A percentile compares a stretch with the other conserved stretches of the same genome.
Evolutionary conservation across 2,329 filamentous ascomycete species (phyloP).

Genomic region (Neonectria neomacrospora): DNA sequence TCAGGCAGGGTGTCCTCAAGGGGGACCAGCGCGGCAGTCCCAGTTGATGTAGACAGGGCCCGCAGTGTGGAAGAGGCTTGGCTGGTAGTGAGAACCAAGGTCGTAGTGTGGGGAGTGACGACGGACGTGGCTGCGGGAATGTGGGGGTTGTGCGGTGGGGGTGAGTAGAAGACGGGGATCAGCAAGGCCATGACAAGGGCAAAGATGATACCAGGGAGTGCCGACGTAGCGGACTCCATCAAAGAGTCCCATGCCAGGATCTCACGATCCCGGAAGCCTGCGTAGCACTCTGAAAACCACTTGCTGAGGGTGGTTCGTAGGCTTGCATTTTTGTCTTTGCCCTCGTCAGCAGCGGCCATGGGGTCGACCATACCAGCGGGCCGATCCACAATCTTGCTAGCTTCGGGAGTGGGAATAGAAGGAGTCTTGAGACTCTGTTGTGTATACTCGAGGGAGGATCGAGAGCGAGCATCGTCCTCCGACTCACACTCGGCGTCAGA

Average conservation of each 20-base stretch:
- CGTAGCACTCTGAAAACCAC: conserved; percentile 29
- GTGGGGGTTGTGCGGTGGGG: conserved; percentile 39
- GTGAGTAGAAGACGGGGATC: conserved; percentile 46
- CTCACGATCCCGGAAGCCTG: conserved; percentile 28
- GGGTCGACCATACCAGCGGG: conserved; percentile 16
- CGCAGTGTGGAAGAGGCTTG: conserved; percentile 31
- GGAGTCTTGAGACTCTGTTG: conserved; percentile 60
- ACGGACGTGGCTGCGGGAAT: conserved; percentile 41
- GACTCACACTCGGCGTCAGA: conserved; percentile 49
- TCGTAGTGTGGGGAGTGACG: conserved; percentile 41
- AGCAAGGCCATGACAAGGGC: conserved; percentile 38
- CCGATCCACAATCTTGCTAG: conserved; percentile 44
- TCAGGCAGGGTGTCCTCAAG: conserved; percentile 45
- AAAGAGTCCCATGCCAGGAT: conserved; percentile 30
- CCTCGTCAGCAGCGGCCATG: conserved; percentile 19
- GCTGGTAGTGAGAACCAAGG: conserved; percentile 32
- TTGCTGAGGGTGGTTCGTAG: conserved; percentile 25
- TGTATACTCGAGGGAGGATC: conserved; percentile 60
- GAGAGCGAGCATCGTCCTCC: conserved; percentile 55
- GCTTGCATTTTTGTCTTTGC: conserved; percentile 24
- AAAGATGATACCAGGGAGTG: conserved; percentile 43
- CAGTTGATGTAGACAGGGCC: conserved; percentile 31
- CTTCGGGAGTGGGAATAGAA: conserved; percentile 52
- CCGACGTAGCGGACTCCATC: conserved; percentile 30
- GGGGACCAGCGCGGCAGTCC: conserved; percentile 45